These are phyloP conservation scores for Trichophaea hybrida DNA, from an alignment of 2,329 filamentous ascomycete species.

Conservation along the genomic window DNA sequence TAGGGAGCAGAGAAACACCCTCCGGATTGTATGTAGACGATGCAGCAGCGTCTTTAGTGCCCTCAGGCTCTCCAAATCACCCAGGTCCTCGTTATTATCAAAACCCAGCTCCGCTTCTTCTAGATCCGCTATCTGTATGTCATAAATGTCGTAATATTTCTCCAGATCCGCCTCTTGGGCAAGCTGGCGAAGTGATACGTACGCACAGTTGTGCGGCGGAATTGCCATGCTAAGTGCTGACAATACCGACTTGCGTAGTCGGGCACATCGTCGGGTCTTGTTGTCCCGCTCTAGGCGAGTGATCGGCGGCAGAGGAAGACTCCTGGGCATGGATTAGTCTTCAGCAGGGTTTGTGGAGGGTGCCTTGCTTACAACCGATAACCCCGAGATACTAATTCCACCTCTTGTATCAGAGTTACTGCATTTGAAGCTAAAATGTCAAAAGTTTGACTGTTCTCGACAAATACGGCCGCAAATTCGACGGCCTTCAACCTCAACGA, in stretches of 20 bases:
- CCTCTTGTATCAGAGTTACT: slow-evolving; percentile 74
- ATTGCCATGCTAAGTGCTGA: slow-evolving; percentile 56
- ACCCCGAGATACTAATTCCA: slow-evolving; percentile 84
- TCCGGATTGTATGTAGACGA: slow-evolving; percentile 64
- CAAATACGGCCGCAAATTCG: slow-evolving; percentile 51
- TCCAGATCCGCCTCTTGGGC: slow-evolving; percentile 71
- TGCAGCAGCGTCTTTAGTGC: slow-evolving; percentile 69
- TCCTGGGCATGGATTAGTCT: slow-evolving; percentile 40
- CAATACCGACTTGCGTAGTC: slow-evolving; percentile 62
- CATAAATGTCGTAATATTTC: slow-evolving; percentile 83
- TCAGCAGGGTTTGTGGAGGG: slow-evolving; percentile 11
- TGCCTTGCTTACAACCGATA: slow-evolving; percentile 55
- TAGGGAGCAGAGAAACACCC: slow-evolving; percentile 76
- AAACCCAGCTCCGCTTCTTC: slow-evolving; percentile 53
- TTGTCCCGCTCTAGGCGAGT: slow-evolving; percentile 74
- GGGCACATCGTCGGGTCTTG: slow-evolving; percentile 62
- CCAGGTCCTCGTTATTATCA: slow-evolving; percentile 46
- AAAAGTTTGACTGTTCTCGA: slow-evolving; percentile 63
- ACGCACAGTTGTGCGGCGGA: slow-evolving; percentile 56
- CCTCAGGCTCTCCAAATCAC: slow-evolving; percentile 64
- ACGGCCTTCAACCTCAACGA: slow-evolving; percentile 63
- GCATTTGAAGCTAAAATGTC: slow-evolving; percentile 64
- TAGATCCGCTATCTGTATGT: slow-evolving; percentile 59
- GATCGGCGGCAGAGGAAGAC: slow-evolving; percentile 78
- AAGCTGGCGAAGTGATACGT: slow-evolving; percentile 52